Base-by-base conservation (phyloP, 192 early-diverging fungal genomes). In the Chytriomyces confervae region DNA sequence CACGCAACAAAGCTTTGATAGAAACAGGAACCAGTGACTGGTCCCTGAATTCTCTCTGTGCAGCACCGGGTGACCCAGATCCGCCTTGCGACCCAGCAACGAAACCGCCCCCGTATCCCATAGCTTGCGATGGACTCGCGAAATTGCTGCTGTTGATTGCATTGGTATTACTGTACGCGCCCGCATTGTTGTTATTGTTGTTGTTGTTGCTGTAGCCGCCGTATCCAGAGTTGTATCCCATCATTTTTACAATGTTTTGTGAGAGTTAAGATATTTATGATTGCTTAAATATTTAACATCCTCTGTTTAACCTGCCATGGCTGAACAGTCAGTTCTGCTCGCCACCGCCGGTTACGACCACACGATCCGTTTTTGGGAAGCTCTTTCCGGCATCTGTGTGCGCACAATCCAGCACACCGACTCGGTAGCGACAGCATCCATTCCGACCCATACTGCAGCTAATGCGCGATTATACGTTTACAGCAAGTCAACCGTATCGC, bases 401-500 rank as follows among this genome's bases (percentile, higher is more conserved):
- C 62, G 85, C 20, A 88, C 87, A 11, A 95, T 95, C 65, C 93
- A 94, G 74, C 91, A 94, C 73, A 89, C 92, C 2, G 93, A 95
- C 66, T 93, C 92, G 82, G 91, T 93, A 84, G 53, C 84, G 36
- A 36, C 36, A 76, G 7, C 16, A 13, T 36, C 72, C 61, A 48
- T 29, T 5, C 27, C 27, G 3, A 23, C 10, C 66, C 44, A 6
- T 3, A 66, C 44, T 3, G 13, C 29, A 13, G 18, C 44, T 27
- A 13, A 13, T 16, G 18, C 64, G 44, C 64, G 64, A 66, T 2
- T 24, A 57, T 5, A 70, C 48, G 1, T 61, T 50, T 63, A 64
- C 72, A 95, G 94, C 94, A 95, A 91, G 93, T 96, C 23, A 96
- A 96, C 80, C 80, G 91, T 61, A 82, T 96, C 44, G 90, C 91